phyloP scores from a whole-genome alignment of 805 yeast species.

The Wickerhamiella cacticola region DNA sequence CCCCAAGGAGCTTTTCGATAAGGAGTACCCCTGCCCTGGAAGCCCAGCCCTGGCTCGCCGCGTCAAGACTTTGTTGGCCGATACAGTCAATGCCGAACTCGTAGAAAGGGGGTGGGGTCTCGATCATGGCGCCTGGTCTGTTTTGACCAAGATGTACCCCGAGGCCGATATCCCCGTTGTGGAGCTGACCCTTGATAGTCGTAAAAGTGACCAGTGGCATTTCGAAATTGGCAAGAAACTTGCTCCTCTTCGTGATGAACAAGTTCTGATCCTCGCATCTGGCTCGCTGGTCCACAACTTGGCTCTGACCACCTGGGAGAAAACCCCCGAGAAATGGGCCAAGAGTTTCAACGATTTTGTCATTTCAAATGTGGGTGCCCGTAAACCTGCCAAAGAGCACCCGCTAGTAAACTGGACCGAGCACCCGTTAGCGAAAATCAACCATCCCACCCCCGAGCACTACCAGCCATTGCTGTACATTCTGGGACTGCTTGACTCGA shows the following conservation, averaged over 20 bases:
- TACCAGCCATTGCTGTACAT: constrained; percentile 28
- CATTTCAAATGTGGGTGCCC: constrained; percentile 13
- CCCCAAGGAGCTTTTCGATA: constrained; percentile 18
- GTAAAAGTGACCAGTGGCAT: constrained; percentile 29
- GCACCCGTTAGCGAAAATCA: constrained; percentile 24
- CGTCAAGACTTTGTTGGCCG: constrained; percentile 11
- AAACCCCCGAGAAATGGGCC: constrained; percentile 15
- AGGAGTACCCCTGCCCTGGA: constrained; percentile 21
- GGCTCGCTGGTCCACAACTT: constrained; percentile 72
- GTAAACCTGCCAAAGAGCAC: constrained; percentile 23
- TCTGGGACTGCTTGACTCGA: constrained; percentile 16
- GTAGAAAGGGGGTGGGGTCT: constrained; percentile 19
- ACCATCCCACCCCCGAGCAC: constrained; percentile 70
- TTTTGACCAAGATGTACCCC: constrained; percentile 22
- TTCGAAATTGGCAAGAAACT: constrained; percentile 44
- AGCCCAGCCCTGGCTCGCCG: constrained; percentile 18
- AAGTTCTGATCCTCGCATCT: constrained; percentile 44
- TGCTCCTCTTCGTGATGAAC: constrained; percentile 39
- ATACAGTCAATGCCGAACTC: neutral
- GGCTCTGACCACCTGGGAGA: constrained; percentile 25
- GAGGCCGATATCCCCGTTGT: constrained; percentile 28
- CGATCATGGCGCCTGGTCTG: constrained; percentile 22
- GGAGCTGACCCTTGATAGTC: constrained; percentile 31
- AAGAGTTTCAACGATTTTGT: constrained; percentile 32
- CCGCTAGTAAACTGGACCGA: constrained; percentile 19